phyloP scores from a whole-genome alignment of 805 yeast species.

The Schwanniomyces pseudopolymorphus region DNA sequence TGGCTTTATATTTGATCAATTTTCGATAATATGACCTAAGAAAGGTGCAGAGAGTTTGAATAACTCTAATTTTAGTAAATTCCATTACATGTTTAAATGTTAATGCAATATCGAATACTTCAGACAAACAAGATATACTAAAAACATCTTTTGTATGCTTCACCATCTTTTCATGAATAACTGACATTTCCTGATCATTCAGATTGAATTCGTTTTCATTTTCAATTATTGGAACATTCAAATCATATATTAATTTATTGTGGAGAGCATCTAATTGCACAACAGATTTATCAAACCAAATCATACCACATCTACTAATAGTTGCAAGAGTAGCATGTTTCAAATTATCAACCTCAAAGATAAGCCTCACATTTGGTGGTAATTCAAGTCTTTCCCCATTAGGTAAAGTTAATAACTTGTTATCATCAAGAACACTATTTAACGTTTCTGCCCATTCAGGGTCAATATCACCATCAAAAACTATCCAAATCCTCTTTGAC shows the following conservation, averaged over 20 bases:
- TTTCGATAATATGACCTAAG: constrained; percentile 35
- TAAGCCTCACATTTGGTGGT: constrained; percentile 59
- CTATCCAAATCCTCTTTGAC: constrained; percentile 63
- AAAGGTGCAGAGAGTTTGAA: constrained; percentile 41
- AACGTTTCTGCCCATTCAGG: constrained; percentile 92
- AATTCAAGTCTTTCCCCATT: constrained; percentile 81
- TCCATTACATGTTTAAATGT: constrained; percentile 53
- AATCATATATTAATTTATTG: constrained; percentile 15
- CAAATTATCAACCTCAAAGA: constrained; percentile 76
- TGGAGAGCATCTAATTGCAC: constrained; percentile 16
- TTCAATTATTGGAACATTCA: constrained; percentile 11
- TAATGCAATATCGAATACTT: constrained; percentile 23
- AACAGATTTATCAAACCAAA: constrained; percentile 57
- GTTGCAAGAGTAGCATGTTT: constrained; percentile 84
- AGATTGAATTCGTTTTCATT: constrained; percentile 6
- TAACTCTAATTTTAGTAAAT: constrained; percentile 33
- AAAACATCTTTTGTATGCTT: constrained; percentile 3
- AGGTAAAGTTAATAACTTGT: constrained; percentile 75
- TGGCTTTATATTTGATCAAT: constrained; percentile 9
- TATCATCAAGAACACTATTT: constrained; percentile 90
- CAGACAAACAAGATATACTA: constrained; percentile 8
- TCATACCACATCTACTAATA: constrained; percentile 86
- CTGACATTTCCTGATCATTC: constrained; percentile 5
- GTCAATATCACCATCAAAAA: constrained; percentile 91
- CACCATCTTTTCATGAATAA: constrained; percentile 13